Conservation (phyloP, 2,329 filamentous ascomycete species). For the Apiospora malaysiana region DNA sequence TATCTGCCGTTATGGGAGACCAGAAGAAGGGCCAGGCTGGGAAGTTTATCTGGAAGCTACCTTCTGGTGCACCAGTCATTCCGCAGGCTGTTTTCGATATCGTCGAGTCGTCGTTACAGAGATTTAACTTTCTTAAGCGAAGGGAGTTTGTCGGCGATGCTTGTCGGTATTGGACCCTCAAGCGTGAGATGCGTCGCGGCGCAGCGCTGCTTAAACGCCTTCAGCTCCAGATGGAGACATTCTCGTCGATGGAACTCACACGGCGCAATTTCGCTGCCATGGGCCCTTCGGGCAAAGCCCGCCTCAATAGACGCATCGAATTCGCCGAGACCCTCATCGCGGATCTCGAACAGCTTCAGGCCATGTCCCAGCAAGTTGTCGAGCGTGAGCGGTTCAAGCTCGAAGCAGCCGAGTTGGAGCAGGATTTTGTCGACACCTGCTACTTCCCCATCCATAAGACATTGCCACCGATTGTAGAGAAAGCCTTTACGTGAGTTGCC, state of each 20-base stretch:
- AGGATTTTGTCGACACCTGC: constrained; percentile 81
- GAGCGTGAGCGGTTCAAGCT: constrained; percentile 80
- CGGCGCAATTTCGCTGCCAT: constrained; percentile 94
- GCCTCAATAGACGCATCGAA: constrained; percentile 81
- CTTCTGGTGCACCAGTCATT: constrained; percentile 93
- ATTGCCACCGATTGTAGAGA: constrained; percentile 78
- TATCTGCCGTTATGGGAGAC: constrained; percentile 75
- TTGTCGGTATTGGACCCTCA: constrained; percentile 97
- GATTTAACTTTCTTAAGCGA: constrained; percentile 80
- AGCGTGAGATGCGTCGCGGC: constrained; percentile 89
- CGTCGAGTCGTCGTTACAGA: constrained; percentile 81
- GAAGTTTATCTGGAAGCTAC: constrained; percentile 86
- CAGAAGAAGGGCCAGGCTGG: constrained; percentile 73
- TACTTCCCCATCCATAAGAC: constrained; percentile 88
- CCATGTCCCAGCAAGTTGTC: constrained; percentile 73
- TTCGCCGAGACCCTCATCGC: constrained; percentile 79
- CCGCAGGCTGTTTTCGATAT: constrained; percentile 86
- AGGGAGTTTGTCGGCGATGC: constrained; percentile 93
- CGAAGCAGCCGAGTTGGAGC: constrained; percentile 76
- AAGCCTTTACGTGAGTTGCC: constrained; percentile 76
- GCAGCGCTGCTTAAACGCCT: constrained; percentile 91
- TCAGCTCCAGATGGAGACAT: constrained; percentile 93
- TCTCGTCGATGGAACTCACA: constrained; percentile 97
- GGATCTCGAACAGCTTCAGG: constrained; percentile 79
- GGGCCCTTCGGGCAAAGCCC: constrained; percentile 81